Evolutionary conservation across 257 asterid genomes (phyloP).

Genomic region (Marsdenia floribunda): DNA sequence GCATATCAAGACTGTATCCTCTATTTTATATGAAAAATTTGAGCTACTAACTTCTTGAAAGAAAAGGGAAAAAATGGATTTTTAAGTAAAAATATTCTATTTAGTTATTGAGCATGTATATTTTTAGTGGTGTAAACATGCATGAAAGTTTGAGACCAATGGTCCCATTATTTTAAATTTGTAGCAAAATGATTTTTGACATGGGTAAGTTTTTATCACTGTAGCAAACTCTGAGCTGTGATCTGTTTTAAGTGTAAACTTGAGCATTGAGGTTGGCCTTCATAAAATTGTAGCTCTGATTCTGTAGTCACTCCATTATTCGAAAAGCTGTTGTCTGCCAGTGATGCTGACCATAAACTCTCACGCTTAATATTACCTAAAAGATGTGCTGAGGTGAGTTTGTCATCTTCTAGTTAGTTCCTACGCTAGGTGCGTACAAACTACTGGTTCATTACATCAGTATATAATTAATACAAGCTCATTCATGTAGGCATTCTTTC

Average conservation of each 20-base stretch:
- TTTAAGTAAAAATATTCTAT: neutral
- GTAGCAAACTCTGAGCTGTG: neutral
- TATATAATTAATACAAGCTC: neutral
- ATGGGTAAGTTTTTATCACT: neutral
- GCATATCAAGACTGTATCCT: conserved; percentile 58
- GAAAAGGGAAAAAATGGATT: neutral
- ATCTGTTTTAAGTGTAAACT: neutral
- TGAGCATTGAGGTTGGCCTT: conserved; percentile 34
- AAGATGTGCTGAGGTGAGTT: conserved; percentile 65
- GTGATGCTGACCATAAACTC: conserved; percentile 51
- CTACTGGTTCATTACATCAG: neutral
- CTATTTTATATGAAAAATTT: neutral
- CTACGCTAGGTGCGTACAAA: neutral
- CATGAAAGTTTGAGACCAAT: neutral
- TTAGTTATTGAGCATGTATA: neutral
- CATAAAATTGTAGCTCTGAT: conserved; percentile 44
- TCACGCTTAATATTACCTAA: conserved; percentile 62
- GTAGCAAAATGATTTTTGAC: neutral
- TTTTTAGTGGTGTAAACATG: neutral
- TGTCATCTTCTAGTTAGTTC: conserved; percentile 2
- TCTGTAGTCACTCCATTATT: conserved; percentile 51
- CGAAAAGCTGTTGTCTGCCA: conserved; percentile 47
- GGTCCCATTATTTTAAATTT: neutral
- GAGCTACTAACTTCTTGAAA: neutral
- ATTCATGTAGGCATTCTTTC: conserved; percentile 53